Base-by-base conservation (phyloP, 805 yeast species). In the Candida coquimbonensis region DNA sequence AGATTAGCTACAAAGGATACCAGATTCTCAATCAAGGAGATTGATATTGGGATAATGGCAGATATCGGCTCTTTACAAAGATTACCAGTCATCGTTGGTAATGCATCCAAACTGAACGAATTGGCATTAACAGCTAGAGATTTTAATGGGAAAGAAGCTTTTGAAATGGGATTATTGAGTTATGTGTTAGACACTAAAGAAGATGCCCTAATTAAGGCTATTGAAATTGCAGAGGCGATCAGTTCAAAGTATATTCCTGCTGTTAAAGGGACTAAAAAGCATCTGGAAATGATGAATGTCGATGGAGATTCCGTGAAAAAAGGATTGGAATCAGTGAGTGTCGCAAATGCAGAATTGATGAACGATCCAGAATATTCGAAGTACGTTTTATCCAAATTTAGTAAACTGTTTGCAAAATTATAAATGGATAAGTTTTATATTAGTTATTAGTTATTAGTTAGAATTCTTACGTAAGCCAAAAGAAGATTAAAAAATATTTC, bases 1-100 rank as follows among this genome's bases (percentile, higher is more conserved):
- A 72, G 90, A 43, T 60, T 80, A 12, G 78, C 79, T 11, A 65
- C 80, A 4, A 64, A 65, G 29, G 83, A 75, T 51, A 72, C 76
- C 13, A 63, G 57, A 36, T 70, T 83, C 51, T 72, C 83, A 37
- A 75, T 86, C 46, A 75, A 83, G 46, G 95, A 85, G 63, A 78
- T 84, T 49, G 77, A 79, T 50, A 70, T 85, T 44, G 93, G 91
- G 3, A 70, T 86, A 58, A 75, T 86, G 35, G 89, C 93, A 2
- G 93, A 86, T 59, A 82, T 85, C 56, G 95, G 95, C 5, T 73
- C 86, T 1, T 67, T 85, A 47, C 90, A 85, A 63, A 70, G 91
- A 57, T 56, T 83, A 47, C 82, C 87, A 6, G 56, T 58, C 17
- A 46, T 80, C 1, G 73, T 74, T 17, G 73, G 72, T 38, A 81